Percentiles rank a stretch among this genome's conserved stretches.
These are phyloP conservation scores for Yamadazyma atlantica DNA, from an alignment of 1,139 yeast genomes.

Conservation along the genomic window DNA sequence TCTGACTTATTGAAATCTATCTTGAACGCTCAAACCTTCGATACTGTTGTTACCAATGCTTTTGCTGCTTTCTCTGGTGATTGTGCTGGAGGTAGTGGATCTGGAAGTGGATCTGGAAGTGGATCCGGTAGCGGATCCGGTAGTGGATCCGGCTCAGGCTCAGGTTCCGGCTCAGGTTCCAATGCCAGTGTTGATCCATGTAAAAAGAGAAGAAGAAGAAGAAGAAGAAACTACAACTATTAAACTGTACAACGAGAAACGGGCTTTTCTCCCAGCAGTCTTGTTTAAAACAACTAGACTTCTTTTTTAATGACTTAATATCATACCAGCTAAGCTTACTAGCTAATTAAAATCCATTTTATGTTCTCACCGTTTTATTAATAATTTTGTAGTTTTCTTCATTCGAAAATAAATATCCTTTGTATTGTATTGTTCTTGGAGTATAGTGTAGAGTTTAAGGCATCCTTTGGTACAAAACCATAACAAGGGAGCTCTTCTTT, in stretches of 20 bases:
- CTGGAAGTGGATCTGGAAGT: slow-evolving; percentile 11
- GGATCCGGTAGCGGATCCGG: slow-evolving; percentile 11
- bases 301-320: not conserved
- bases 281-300: too few species aligned
- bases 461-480: not conserved
- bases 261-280: not conserved
- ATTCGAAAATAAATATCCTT: not conserved
- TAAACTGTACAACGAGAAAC: slow-evolving; percentile 9
- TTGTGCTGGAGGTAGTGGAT: slow-evolving; percentile 23
- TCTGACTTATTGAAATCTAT: slow-evolving; percentile 36
- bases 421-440: too few species aligned
- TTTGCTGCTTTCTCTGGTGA: slow-evolving; percentile 45
- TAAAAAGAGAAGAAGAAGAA: slow-evolving; percentile 39
- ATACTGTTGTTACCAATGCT: slow-evolving; percentile 40
- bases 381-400: not conserved
- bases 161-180: slow-evolving; percentile 15
- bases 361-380: not conserved
- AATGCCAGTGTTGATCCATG: slow-evolving; percentile 24
- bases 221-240: slow-evolving; percentile 30
- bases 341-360: not conserved
- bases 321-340: slow-evolving; percentile 7
- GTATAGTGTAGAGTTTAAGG: too few species aligned
- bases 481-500: too few species aligned
- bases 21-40: slow-evolving; percentile 33
- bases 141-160: slow-evolving; percentile 11